Base-by-base conservation (phyloP, 805 yeast genomes). In the Sugiyamaella boreocaroliniensis region DNA sequence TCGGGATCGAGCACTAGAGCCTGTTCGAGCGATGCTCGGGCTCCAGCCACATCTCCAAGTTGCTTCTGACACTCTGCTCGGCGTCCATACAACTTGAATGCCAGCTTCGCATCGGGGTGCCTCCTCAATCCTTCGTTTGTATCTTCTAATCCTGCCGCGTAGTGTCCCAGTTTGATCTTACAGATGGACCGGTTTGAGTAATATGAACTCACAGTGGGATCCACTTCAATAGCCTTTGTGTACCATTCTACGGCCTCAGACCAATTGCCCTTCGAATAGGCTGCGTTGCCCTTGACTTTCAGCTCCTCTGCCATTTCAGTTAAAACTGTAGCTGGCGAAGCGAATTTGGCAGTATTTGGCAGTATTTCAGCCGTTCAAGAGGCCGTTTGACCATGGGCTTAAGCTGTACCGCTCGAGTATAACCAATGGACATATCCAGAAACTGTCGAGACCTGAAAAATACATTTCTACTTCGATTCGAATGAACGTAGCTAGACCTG, bases 141-240 rank as follows among this genome's bases (percentile, higher is more conserved):
- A 41, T 53, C 58, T 7, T 47, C 44, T 1, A 52, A 37, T 1
- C 60, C 63, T 15, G 43, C 43, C 6, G 32, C 20, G 48, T 49
- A 60, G 10, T 51, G 34, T 26, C 49, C 45, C 6, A 58, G 55
- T 34, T 61, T 61, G 43, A 60, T 50, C 22, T 51, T 52, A 19
- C 58, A 52, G 5, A 55, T 56, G 2, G 64, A 61, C 18, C 62
- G 46, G 45, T 61, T 61, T 8, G 64, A 58, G 47, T 53, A 61
- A 45, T 47, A 57, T 14, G 53, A 52, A 2, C 60, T 51, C 7
- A 34, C 45, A 2, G 45, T 29, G 1, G 53, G 51, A 37, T 48
- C 55, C 2, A 43, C 11, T 14, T 52, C 48, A 8, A 61, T 52
- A 10, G 63, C 63, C 20, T 47, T 18, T 4, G 51, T 20, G 52